These are phyloP conservation scores for Alternaria metachromatica DNA, from an alignment of 2,329 filamentous ascomycete species.

Conservation along the genomic window DNA sequence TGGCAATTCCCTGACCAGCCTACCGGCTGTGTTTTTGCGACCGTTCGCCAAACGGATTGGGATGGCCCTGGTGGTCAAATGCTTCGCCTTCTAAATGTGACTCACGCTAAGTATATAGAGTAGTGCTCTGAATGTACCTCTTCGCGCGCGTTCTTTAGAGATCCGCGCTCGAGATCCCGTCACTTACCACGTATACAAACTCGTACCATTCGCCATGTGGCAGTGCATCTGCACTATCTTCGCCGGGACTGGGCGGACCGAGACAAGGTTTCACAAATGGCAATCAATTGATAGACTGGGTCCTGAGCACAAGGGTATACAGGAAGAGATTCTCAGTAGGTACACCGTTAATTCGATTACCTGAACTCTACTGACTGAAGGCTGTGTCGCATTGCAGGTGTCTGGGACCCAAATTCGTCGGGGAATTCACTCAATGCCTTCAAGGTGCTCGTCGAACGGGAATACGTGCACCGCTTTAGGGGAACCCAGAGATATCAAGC, in stretches of 20 bases:
- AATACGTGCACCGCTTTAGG: not conserved
- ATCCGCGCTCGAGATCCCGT: not conserved
- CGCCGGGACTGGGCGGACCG: not conserved
- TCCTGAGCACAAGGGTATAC: not conserved
- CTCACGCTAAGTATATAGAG: not conserved
- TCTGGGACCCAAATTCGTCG: not conserved
- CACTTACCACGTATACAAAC: not conserved
- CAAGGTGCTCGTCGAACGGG: not conserved
- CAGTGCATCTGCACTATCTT: not conserved
- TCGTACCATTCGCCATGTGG: not conserved
- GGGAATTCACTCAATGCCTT: not conserved
- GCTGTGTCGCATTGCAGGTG: not conserved
- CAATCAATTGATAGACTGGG: not conserved
- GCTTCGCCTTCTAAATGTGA: not conserved
- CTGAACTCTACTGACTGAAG: not conserved
- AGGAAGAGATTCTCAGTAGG: not conserved
- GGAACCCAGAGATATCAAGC: not conserved
- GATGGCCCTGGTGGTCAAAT: not conserved
- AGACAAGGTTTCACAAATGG: not conserved
- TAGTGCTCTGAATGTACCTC: not conserved
- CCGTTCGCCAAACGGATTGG: not conserved
- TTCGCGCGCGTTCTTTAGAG: not conserved
- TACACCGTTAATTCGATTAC: not conserved
- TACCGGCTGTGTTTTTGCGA: not conserved
- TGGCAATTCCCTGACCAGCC: no score